These are phyloP conservation scores for Amylostereum areolatum DNA, from an alignment of 1,284 basidiomycete species.

Conservation along the genomic window DNA sequence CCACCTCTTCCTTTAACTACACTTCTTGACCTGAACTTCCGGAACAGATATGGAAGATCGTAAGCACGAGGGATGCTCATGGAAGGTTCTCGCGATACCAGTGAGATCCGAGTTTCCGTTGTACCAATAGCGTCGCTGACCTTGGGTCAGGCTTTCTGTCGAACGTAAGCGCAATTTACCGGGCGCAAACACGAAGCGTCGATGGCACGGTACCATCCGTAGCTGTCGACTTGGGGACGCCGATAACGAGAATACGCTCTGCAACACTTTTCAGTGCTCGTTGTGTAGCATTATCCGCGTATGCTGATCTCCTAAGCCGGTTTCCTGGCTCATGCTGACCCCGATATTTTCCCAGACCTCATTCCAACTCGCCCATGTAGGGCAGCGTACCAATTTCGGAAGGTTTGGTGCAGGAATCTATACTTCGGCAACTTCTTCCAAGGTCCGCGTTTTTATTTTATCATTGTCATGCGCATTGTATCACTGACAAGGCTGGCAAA, in stretches of 20 bases:
- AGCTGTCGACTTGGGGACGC: constrained; percentile 9
- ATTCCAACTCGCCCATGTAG: constrained; percentile 10
- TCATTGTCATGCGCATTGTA: neutral
- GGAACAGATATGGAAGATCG: constrained; percentile 19
- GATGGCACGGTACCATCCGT: constrained; percentile 11
- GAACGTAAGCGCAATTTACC: constrained; percentile 1
- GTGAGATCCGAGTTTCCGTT: constrained; percentile 5
- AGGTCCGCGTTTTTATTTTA: constrained; percentile 8
- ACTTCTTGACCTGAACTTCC: neutral
- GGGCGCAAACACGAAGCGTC: constrained; percentile 8
- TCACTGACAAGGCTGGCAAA: neutral
- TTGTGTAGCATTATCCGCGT: constrained; percentile 15
- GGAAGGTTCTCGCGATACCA: constrained; percentile 17
- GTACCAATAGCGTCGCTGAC: neutral
- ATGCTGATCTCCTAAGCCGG: neutral
- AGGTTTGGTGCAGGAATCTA: constrained; percentile 17
- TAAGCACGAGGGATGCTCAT: constrained; percentile 5
- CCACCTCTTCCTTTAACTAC: neutral
- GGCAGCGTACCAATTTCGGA: constrained; percentile 11
- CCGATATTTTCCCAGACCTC: constrained; percentile 8
- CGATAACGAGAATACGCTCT: constrained; percentile 1
- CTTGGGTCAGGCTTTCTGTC: constrained; percentile 6
- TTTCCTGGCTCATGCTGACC: neutral
- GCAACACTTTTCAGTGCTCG: constrained; percentile 5
- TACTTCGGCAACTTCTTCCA: constrained; percentile 17